Evolutionary conservation across 805 yeast genomes (phyloP), one percentile per base, ranked within the genome.

Genomic region (Candida multigemmis): DNA sequence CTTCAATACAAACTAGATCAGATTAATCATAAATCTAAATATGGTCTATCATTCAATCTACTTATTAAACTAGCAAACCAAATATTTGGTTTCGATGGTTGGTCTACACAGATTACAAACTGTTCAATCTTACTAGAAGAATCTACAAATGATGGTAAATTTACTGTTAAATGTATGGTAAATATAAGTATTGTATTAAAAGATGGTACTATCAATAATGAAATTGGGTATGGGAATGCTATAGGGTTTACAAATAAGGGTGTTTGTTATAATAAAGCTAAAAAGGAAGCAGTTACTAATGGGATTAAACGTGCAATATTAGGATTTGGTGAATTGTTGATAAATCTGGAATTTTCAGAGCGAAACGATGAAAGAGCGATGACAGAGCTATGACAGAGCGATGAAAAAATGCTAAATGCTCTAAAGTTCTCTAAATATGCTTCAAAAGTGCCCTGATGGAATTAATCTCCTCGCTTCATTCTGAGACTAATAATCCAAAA

Each of bases 401-500:
- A n/a, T n/a, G n/a, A n/a, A n/a, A n/a, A n/a, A n/a, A n/a, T n/a
- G n/a, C n/a, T n/a, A n/a, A n/a, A n/a, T n/a, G n/a, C n/a, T n/a
- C n/a, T n/a, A n/a, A n/a, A n/a, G n/a, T n/a, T n/a, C n/a, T n/a
- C n/a, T n/a, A n/a, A n/a, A n/a, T n/a, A n/a, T n/a, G n/a, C n/a
- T n/a, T n/a, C n/a, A n/a, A n/a, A n/a, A n/a, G n/a, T n/a, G n/a
- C n/a, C n/a, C n/a, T n/a, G n/a, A n/a, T n/a, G n/a, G n/a, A n/a
- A n/a, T n/a, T n/a, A n/a, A n/a, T n/a, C n/a, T n/a, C n/a, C n/a
- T n/a, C n/a, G n/a, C n/a, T n/a, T n/a, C n/a, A n/a, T n/a, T n/a
- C n/a, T n/a, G n/a, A n/a, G n/a, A 13, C 32, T 50, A 79, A 44
- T 63, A 82, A 40, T 80, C 86, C 37, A 82, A 58, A 0, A 71